Evolutionary conservation across 371 early-diverging fungal species (phyloP), one percentile per base, ranked within the genome.

Genomic region (Mortierella sp.): DNA sequence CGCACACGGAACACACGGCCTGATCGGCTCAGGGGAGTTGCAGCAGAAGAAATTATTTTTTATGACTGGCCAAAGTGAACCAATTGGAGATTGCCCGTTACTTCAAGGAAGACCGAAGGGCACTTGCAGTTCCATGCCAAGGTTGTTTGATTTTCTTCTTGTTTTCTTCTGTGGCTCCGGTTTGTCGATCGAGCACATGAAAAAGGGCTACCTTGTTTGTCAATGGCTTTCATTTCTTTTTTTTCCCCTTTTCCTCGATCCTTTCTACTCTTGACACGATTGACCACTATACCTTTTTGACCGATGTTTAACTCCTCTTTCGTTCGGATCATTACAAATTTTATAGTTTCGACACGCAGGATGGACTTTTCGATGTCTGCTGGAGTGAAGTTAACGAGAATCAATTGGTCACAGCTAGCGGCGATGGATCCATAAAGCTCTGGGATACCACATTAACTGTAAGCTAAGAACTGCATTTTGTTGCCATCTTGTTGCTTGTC

Each of bases 361-460:
- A 99, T 87, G 98, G 98, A 19, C 88, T 98, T 34, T 99, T 95
- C 83, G 99, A 98, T 87, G 88, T 95, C 48, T 94, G 96, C 44
- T 99, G 99, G 99, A 96, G 96, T 87, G 99, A 99, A 89, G 80
- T 93, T 24, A 96, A 99, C 84, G 98, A 99, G 84, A 95, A 97
- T 88, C 99, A 99, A 79, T 76, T 99, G 38, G 94, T 95, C 3
- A 96, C 96, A 6, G 94, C 95, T 26, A 95, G 96, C 83, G 99
- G 99, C 44, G 98, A 98, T 84, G 99, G 99, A 52, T 94, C 95
- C 72, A 93, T 99, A 63, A 98, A 97, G 84, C 92, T 99, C 77
- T 99, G 96, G 96, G 99, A 99, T 87, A 90, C 92, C 1, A 94
- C 94, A 7, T 83, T 97, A 68, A 80, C 93, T 31, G 97, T 97